Base-by-base conservation (phyloP, 225 moss, liverwort and hornwort species). In the Bryoerythrophyllum caledonicum region DNA sequence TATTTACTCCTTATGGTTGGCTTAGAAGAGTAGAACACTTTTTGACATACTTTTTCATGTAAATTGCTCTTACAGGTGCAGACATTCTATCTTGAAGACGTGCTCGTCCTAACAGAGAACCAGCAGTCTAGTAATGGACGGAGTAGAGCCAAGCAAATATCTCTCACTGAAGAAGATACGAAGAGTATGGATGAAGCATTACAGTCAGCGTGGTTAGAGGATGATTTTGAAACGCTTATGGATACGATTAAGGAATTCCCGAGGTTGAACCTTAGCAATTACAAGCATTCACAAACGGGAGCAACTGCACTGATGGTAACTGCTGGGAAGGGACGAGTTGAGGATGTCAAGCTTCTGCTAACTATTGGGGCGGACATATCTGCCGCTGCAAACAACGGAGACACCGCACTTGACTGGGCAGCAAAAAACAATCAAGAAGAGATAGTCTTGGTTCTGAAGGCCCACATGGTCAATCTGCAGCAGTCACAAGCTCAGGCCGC, bases 171-270 rank as follows among this genome's bases (percentile, higher is more conserved):
- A 84, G 97, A 94, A 74, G 94, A 97, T 79, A 80, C 84, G 52
- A 87, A 91, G 74, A 87, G 84, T 35, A 93, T 97, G 93, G 97
- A 97, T 76, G 93, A 94, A 78, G 94, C 97, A 38, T 74, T 97
- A 56, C 87, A 86, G 73, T 74, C 23, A 66, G 97, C 97, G 68
- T 97, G 97, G 97, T 79, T 94, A 55, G 91, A 97, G 14, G 93
- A 94, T 68, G 93, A 90, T 72, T 94, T 94, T 74, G 97, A 97
- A 38, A 77, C 87, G 28, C 88, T 97, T 3, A 73, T 94, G 85
- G 90, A 97, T 67, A 83, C 84, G 44, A 82, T 97, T 58, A 73
- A 81, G 60, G 97, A 97, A 74, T 90, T 90, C 74, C 89, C 89
- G 68, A 87, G 83, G 48, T 81, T 90, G 74, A 77, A 84, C 43